Evolutionary conservation across 2,329 filamentous ascomycete genomes (phyloP).

Genomic region (Neofusicoccum laricinum): DNA sequence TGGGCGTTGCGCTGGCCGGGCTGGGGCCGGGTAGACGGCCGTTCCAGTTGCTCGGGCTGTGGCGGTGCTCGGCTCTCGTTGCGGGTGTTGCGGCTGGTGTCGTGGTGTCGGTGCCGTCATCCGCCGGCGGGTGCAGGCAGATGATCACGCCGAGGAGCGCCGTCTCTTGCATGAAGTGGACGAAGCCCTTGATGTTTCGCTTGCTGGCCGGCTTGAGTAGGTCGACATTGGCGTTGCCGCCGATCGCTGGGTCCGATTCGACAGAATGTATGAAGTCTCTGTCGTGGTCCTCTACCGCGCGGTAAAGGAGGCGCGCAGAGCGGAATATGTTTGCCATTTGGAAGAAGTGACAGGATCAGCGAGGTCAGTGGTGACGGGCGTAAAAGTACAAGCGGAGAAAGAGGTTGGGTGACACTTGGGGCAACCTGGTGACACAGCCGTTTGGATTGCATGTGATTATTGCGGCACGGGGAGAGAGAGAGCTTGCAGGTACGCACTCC

Average conservation of each 20-base stretch:
- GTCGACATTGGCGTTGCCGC: not conserved
- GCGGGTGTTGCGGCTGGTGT: not conserved
- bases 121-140: not conserved
- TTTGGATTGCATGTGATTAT: conserved; percentile 1
- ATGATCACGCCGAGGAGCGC: conserved; percentile 1
- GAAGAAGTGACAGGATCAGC: no score
- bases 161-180: not conserved
- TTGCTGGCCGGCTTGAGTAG: not conserved
- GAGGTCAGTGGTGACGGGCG: no score
- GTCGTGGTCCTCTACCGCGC: not conserved
- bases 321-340: not conserved
- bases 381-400: no score
- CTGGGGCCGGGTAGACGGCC: not conserved
- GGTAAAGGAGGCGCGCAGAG: conserved; percentile 1
- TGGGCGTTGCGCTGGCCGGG: not conserved
- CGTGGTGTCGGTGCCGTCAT: not conserved
- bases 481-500: not conserved
- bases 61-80: not conserved
- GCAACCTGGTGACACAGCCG: no score
- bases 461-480: not conserved
- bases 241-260: not conserved
- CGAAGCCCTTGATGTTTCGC: not conserved
- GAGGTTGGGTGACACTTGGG: no score
- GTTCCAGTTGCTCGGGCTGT: not conserved
- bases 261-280: not conserved